These are phyloP conservation scores for Bathelium albidoporum DNA, from an alignment of 495 filamentous ascomycete genomes.

Conservation along the genomic window DNA sequence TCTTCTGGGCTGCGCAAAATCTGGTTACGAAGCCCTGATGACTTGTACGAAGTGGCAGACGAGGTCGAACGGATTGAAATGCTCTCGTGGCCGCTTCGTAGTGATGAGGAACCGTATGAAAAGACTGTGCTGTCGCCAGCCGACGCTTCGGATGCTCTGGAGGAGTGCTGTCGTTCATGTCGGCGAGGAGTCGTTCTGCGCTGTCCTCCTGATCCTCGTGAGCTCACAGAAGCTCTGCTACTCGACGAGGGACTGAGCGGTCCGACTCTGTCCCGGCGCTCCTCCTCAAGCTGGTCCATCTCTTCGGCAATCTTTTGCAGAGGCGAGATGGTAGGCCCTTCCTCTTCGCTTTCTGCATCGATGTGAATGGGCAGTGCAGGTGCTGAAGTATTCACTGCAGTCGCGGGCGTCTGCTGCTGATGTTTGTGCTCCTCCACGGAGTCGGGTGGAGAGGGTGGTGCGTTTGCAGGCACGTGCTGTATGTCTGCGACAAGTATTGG, in stretches of 20 bases:
- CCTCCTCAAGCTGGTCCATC: conserved; percentile 46
- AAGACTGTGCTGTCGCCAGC: conserved; percentile 50
- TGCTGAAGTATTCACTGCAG: conserved; percentile 10
- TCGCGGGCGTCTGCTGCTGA: conserved; percentile 15
- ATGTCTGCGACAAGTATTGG: conserved; percentile 71
- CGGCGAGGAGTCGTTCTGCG: conserved; percentile 34
- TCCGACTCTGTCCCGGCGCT: conserved; percentile 35
- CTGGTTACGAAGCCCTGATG: conserved; percentile 73
- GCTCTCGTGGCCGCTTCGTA: conserved; percentile 44
- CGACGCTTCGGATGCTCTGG: conserved; percentile 33
- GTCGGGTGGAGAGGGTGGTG: conserved; percentile 68
- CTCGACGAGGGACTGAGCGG: conserved; percentile 34
- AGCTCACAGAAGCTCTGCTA: conserved; percentile 34
- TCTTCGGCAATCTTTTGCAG: conserved; percentile 54
- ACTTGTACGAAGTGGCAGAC: conserved; percentile 52
- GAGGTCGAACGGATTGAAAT: conserved; percentile 55
- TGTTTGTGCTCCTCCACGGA: conserved; percentile 53
- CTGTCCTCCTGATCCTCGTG: conserved; percentile 33
- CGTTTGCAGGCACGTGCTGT: conserved; percentile 64
- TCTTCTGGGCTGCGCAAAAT: conserved; percentile 55
- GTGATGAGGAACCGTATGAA: conserved; percentile 50
- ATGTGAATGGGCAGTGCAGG: conserved; percentile 40
- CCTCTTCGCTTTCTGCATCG: conserved; percentile 57
- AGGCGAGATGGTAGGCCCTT: conserved; percentile 44
- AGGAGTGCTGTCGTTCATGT: conserved; percentile 47